Conservation (phyloP, 805 yeast species). For the Kazachstania africana region DNA sequence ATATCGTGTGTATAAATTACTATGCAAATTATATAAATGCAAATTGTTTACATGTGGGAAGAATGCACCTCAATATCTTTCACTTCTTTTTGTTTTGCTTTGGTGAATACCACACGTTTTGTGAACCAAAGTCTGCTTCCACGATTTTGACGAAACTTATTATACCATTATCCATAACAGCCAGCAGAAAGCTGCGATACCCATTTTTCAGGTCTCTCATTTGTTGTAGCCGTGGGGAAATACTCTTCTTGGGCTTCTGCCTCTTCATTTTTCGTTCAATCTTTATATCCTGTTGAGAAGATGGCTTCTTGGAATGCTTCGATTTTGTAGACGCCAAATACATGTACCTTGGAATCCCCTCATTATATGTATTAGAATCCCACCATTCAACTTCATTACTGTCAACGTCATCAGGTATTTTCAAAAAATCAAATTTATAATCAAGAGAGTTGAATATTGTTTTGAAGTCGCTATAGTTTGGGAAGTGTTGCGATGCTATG, state of each 20-base stretch:
- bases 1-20: neutral
- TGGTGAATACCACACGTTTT: slow-evolving; percentile 25
- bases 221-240: slow-evolving; percentile 24
- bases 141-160: slow-evolving; percentile 50
- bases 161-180: slow-evolving; percentile 65
- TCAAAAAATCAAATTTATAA: slow-evolving; percentile 24
- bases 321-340: slow-evolving; percentile 4
- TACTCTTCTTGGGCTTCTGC: slow-evolving; percentile 9
- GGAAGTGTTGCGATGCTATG: slow-evolving; percentile 29
- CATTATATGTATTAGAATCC: slow-evolving; percentile 14
- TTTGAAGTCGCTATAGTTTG: slow-evolving; percentile 34
- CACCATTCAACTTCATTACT: slow-evolving; percentile 8
- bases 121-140: slow-evolving; percentile 37
- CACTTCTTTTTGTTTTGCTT: neutral
- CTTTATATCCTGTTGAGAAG: slow-evolving; percentile 1
- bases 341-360: slow-evolving; percentile 6
- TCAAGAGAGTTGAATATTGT: slow-evolving; percentile 24
- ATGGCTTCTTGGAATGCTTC: slow-evolving; percentile 3
- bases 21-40: neutral
- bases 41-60: too few species aligned
- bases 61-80: neutral
- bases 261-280: slow-evolving; percentile 2
- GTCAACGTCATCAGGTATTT: slow-evolving; percentile 13
- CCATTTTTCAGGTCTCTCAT: slow-evolving; percentile 39
- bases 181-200: slow-evolving; percentile 40